These are phyloP conservation scores for Colletotrichum tropicale DNA, from an alignment of 2,329 filamentous ascomycete species.

Conservation along the genomic window DNA sequence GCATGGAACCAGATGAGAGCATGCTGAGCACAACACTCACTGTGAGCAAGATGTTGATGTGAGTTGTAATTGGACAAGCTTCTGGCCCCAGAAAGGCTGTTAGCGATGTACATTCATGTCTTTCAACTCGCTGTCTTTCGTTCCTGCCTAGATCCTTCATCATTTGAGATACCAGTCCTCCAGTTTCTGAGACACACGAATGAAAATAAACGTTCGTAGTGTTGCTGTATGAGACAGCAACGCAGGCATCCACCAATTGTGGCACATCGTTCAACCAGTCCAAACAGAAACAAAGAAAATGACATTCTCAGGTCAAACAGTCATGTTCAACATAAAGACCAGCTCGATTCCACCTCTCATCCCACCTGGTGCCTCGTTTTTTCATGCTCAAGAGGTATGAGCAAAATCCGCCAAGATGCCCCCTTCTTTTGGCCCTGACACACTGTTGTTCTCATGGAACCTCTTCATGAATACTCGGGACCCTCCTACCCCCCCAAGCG, in stretches of 20 bases:
- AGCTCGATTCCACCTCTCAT: neutral
- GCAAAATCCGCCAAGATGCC: neutral
- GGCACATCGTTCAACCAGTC: neutral
- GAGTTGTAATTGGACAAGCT: too few relatives aligned
- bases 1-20: too few relatives aligned
- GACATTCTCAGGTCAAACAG: neutral
- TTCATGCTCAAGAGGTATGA: neutral
- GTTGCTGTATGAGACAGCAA: neutral
- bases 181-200: neutral
- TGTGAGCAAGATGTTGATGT: too few relatives aligned
- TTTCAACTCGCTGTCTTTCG: too few relatives aligned
- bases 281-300: neutral
- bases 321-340: neutral
- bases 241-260: neutral
- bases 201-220: neutral
- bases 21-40: too few relatives aligned
- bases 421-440: neutral
- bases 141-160: too few relatives aligned
- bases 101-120: too few relatives aligned
- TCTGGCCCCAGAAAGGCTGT: too few relatives aligned
- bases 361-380: neutral
- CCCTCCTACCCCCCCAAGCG: neutral
- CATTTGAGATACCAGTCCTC: neutral
- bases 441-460: neutral
- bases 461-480: neutral